Conservation (phyloP, 2,329 filamentous ascomycete species). For the Cladosporium sp. region DNA sequence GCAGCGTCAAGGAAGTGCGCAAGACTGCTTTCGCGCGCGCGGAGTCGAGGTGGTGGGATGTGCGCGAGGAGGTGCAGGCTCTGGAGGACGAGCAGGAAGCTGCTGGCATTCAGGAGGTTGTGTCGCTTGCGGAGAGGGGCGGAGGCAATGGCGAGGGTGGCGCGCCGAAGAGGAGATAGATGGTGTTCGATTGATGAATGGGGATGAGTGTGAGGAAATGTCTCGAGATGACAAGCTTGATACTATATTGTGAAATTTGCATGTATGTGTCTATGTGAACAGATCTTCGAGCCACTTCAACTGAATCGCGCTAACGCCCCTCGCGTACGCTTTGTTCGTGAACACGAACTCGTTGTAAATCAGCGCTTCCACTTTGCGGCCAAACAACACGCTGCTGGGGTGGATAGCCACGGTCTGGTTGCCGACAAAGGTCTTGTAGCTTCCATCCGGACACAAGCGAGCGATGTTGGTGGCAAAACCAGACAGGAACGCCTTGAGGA, state of each 20-base stretch:
- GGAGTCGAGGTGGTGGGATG: slow-evolving; percentile 99
- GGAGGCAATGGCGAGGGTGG: slow-evolving; percentile 26
- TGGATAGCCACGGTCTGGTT: slow-evolving; percentile 65
- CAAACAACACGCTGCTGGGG: slow-evolving; percentile 61
- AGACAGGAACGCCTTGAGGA: slow-evolving; percentile 58
- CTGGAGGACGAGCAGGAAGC: slow-evolving; percentile 96
- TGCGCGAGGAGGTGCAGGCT: slow-evolving; percentile 84
- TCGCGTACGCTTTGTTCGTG: slow-evolving; percentile 63
- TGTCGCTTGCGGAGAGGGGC: slow-evolving; percentile 77
- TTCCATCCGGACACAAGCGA: slow-evolving; percentile 59
- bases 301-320: slow-evolving; percentile 62
- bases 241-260: background rate
- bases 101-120: slow-evolving; percentile 90
- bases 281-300: slow-evolving; percentile 62
- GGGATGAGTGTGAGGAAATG: background rate
- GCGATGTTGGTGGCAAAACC: slow-evolving; percentile 64
- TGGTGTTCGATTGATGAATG: background rate
- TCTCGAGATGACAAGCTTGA: background rate
- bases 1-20: slow-evolving; percentile 87
- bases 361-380: slow-evolving; percentile 61
- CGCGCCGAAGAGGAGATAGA: slow-evolving; percentile 15
- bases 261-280: slow-evolving; percentile 24
- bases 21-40: slow-evolving; percentile 85
- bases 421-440: slow-evolving; percentile 61
- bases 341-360: slow-evolving; percentile 67